Base-by-base conservation (phyloP, 805 yeast species). In the Cyberlindnera mississippiensis region DNA sequence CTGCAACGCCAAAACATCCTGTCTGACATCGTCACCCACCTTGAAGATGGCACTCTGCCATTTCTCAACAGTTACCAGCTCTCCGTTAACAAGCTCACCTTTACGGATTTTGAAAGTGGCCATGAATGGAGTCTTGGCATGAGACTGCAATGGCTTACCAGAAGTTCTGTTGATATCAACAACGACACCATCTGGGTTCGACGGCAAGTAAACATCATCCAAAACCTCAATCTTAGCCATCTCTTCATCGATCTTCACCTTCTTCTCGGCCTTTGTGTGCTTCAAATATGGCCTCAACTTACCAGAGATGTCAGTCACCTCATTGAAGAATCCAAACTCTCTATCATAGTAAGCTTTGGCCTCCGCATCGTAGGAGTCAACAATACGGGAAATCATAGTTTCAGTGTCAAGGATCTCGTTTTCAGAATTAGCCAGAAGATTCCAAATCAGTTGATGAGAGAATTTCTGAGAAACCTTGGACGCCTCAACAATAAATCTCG, bases 21-120 rank as follows among this genome's bases (percentile, higher is more conserved):
- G 99, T 53, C 99, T 77, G 69, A 98, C 91, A 65, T 93, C 99
- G 67, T 93, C 99, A 46, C 99, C 99, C 41, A 93, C 99, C 64
- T 93, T 93, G 76, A 93, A 93, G 61, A 93, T 95, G 12, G 99
- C 99, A 58, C 95, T 81, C 59, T 89, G 89, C 95, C 95, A 85
- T 50, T 72, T 76, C 38, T 85, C 91, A 37, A 76, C 60, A 5
- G 74, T 71, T 6, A 58, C 50, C n/a, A 49, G 51, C 22, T 57
- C 72, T 33, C 72, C 74, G 12, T 59, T 56, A 16, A 67, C 70
- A 13, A 64, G 63, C 14, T 75, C 70, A 5, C 77, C 76, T 52
- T 79, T 81, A 35, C 75, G 73, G 52, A 93, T 89, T 63, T 80
- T 85, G 71, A 93, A 93, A 1, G 95, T 83, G 0, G 99, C 99